These are phyloP conservation scores for Macrolepiota fuliginosa DNA, from an alignment of 768 basidiomycete species.

Conservation along the genomic window DNA sequence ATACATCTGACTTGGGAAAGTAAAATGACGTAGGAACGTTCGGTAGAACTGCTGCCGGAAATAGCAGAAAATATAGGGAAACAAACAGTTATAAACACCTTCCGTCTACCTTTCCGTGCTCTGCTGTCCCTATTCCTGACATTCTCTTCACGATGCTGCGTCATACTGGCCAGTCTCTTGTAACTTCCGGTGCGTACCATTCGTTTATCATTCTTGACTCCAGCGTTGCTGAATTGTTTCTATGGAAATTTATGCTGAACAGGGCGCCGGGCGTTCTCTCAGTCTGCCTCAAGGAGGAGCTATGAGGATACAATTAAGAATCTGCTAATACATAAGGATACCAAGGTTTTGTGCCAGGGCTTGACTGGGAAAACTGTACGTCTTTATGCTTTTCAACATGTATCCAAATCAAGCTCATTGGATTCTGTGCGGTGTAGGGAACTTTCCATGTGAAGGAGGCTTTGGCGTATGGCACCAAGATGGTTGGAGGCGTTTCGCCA, in stretches of 20 bases:
- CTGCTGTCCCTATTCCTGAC: slow-evolving; percentile 1
- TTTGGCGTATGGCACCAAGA: slow-evolving; percentile 90
- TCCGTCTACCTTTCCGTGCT: background rate
- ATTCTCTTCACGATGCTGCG: slow-evolving; percentile 47
- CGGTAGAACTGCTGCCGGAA: background rate
- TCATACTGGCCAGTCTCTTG: slow-evolving; percentile 57
- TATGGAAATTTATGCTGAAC: slow-evolving; percentile 27
- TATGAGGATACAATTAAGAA: slow-evolving; percentile 92
- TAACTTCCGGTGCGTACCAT: slow-evolving; percentile 43
- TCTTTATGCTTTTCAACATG: background rate
- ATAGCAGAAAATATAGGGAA: background rate
- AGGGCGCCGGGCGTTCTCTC: slow-evolving; percentile 80
- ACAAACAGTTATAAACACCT: slow-evolving; percentile 10
- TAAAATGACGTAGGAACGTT: background rate
- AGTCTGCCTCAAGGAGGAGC: slow-evolving; percentile 66
- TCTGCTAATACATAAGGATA: slow-evolving; percentile 91
- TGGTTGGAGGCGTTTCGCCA: slow-evolving; percentile 97
- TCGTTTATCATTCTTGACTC: background rate
- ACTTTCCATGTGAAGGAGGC: slow-evolving; percentile 97
- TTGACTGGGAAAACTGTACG: slow-evolving; percentile 94
- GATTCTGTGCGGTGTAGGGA: slow-evolving; percentile 46
- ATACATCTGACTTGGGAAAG: background rate
- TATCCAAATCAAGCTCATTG: background rate
- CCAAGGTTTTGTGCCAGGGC: slow-evolving; percentile 89
- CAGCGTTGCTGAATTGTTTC: background rate